A percentile compares a stretch with the other conserved stretches of the same genome.
Evolutionary conservation across 345 rosid genomes (phyloP).

Genomic region (Salix brachista): DNA sequence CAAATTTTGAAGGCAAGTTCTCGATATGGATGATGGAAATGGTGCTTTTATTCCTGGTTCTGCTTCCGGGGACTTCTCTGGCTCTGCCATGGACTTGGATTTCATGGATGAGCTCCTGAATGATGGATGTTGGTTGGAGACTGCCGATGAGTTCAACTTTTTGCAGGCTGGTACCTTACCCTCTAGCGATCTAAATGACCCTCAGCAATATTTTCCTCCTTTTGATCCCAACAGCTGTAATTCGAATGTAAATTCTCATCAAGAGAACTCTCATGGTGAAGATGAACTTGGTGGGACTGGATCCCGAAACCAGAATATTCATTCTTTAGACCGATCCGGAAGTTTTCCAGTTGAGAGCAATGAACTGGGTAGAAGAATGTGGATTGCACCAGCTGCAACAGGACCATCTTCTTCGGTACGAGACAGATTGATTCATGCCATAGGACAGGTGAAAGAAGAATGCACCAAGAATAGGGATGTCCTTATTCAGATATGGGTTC

Average conservation of each 20-base stretch:
- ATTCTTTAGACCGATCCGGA: conserved; percentile 30
- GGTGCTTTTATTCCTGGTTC: conserved; percentile 44
- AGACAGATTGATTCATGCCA: conserved; percentile 54
- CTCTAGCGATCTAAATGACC: conserved; percentile 25
- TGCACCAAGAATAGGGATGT: conserved; percentile 50
- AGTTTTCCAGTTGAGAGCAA: conserved; percentile 34
- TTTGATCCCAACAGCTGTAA: conserved; percentile 18
- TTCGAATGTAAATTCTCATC: conserved; percentile 25
- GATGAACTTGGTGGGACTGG: conserved; percentile 24
- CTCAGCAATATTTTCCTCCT: conserved; percentile 25
- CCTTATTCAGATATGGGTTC: conserved; percentile 88
- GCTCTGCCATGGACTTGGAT: conserved; percentile 72
- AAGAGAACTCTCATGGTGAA: conserved; percentile 26
- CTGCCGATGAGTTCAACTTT: conserved; percentile 41
- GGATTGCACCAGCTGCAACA: conserved; percentile 56
- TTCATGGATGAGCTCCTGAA: conserved; percentile 78
- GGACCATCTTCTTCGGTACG: conserved; percentile 45
- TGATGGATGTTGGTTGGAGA: conserved; percentile 81
- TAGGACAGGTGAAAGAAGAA: conserved; percentile 49
- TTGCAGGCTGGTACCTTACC: conserved; percentile 33
- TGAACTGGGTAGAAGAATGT: conserved; percentile 49
- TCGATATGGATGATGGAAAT: conserved; percentile 51
- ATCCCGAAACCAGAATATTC: conserved; percentile 21
- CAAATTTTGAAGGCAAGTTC: conserved; percentile 26
- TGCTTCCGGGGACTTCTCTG: conserved; percentile 39